These are phyloP conservation scores for Xylariaceae sp. DNA, from an alignment of 2,329 filamentous ascomycete species.

Conservation along the genomic window DNA sequence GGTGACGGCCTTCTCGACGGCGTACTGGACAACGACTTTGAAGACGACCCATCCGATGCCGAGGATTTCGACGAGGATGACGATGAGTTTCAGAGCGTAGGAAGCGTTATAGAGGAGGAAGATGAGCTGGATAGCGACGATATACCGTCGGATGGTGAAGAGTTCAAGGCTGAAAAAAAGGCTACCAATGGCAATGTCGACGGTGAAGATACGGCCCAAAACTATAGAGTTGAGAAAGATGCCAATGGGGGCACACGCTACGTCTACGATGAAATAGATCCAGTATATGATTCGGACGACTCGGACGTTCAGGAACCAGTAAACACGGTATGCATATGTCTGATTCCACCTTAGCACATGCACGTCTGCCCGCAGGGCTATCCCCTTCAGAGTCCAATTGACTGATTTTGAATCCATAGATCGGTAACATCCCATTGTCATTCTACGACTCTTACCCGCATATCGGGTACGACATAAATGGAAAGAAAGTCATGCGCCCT, in stretches of 20 bases:
- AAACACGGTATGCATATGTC: slow-evolving; percentile 56
- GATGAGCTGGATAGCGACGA: slow-evolving; percentile 37
- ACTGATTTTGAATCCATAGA: slow-evolving; percentile 33
- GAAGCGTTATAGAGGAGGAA: slow-evolving; percentile 32
- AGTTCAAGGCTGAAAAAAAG: slow-evolving; percentile 31
- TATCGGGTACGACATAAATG: slow-evolving; percentile 98
- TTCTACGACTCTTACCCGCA: slow-evolving; percentile 98
- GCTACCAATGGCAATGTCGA: slow-evolving; percentile 30
- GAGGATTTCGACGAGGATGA: slow-evolving; percentile 35
- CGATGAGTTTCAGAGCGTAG: slow-evolving; percentile 37
- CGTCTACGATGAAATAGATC: slow-evolving; percentile 89
- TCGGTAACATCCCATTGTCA: slow-evolving; percentile 87
- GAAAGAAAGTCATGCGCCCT: slow-evolving; percentile 94
- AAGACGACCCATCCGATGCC: slow-evolving; percentile 42
- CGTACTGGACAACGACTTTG: slow-evolving; percentile 48
- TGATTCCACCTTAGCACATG: not conserved
- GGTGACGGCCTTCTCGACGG: slow-evolving; percentile 50
- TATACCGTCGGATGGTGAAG: slow-evolving; percentile 36
- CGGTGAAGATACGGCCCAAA: slow-evolving; percentile 36
- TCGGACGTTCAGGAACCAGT: slow-evolving; percentile 72
- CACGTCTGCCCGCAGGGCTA: not conserved
- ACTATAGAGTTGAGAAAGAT: slow-evolving; percentile 63
- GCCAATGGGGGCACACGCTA: slow-evolving; percentile 90
- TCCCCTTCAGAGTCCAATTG: not conserved
- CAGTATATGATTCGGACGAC: slow-evolving; percentile 94